Conservation (phyloP, 352 stramenopile genomes). For the Phytophthora melonis region DNA sequence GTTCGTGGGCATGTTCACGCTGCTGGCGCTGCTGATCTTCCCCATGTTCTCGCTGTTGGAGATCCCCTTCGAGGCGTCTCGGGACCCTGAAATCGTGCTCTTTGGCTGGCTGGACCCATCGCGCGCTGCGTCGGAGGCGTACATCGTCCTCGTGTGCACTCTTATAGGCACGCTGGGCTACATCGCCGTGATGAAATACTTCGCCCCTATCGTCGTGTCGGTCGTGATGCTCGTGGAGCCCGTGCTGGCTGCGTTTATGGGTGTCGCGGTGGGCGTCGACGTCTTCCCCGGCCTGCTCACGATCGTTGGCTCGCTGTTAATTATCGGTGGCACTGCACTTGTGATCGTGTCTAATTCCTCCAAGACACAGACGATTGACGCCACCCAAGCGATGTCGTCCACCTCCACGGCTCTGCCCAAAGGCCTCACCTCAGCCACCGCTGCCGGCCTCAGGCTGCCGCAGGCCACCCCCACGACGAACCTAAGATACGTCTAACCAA, state of each 20-base stretch:
- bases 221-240: conserved; percentile 93
- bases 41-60: conserved; percentile 69
- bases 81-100: conserved; percentile 74
- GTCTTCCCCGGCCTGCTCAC: conserved; percentile 80
- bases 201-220: conserved; percentile 90
- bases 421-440: conserved; percentile 42
- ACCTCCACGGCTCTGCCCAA: conserved; percentile 56
- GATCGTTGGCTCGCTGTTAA: conserved; percentile 66
- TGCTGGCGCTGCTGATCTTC: conserved; percentile 74
- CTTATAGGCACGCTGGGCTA: conserved; percentile 89
- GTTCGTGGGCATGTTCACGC: conserved; percentile 73
- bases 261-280: conserved; percentile 76
- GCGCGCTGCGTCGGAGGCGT: conserved; percentile 77
- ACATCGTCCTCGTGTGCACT: conserved; percentile 90
- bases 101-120: conserved; percentile 87
- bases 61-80: conserved; percentile 77
- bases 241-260: conserved; percentile 79
- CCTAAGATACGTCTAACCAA: conserved; percentile 38
- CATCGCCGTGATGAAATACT: conserved; percentile 93
- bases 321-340: conserved; percentile 73
- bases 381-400: conserved; percentile 73
- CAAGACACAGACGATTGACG: conserved; percentile 87
- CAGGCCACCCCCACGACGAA: conserved; percentile 25
- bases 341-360: conserved; percentile 81
- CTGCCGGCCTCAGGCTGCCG: conserved; percentile 30